These are phyloP conservation scores for Paxillus rubicundulus DNA, from an alignment of 768 basidiomycete species.

Conservation along the genomic window DNA sequence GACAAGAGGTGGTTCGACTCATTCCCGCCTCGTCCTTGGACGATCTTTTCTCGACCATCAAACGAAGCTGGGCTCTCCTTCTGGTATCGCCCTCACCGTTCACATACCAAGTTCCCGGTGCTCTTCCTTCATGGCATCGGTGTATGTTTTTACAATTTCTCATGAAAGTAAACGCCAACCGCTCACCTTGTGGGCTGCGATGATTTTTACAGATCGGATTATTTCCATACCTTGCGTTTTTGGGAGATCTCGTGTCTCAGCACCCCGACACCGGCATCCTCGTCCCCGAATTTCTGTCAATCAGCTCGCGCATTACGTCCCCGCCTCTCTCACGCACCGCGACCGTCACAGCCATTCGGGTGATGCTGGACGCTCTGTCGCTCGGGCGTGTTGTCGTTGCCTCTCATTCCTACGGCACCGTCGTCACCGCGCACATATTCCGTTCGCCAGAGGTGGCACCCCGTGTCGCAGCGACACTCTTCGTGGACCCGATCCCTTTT, in stretches of 20 bases:
- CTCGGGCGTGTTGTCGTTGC: slow-evolving; percentile 43
- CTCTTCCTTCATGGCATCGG: slow-evolving; percentile 74
- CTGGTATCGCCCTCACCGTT: slow-evolving; percentile 51
- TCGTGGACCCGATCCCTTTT: slow-evolving; percentile 67
- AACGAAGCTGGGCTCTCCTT: slow-evolving; percentile 36
- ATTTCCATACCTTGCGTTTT: slow-evolving; percentile 52
- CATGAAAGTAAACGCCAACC: background rate
- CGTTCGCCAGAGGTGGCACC: slow-evolving; percentile 32
- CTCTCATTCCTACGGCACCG: slow-evolving; percentile 64
- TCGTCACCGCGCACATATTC: slow-evolving; percentile 52
- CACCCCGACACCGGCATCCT: slow-evolving; percentile 57
- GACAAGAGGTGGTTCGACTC: slow-evolving; percentile 33
- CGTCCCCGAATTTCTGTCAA: slow-evolving; percentile 56
- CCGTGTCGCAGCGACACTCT: slow-evolving; percentile 43
- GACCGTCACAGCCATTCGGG: slow-evolving; percentile 42
- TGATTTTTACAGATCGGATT: slow-evolving; percentile 51
- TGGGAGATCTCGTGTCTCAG: slow-evolving; percentile 41
- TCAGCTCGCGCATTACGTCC: slow-evolving; percentile 58
- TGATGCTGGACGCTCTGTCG: slow-evolving; percentile 44
- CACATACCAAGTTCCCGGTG: slow-evolving; percentile 46
- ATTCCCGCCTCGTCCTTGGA: slow-evolving; percentile 55
- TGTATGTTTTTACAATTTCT: slow-evolving; percentile 28
- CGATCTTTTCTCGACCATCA: slow-evolving; percentile 43
- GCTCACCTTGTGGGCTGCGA: background rate
- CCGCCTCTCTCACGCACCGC: slow-evolving; percentile 43